Conservation (phyloP, 2,329 filamentous ascomycete species). For the Fusarium sp. region DNA sequence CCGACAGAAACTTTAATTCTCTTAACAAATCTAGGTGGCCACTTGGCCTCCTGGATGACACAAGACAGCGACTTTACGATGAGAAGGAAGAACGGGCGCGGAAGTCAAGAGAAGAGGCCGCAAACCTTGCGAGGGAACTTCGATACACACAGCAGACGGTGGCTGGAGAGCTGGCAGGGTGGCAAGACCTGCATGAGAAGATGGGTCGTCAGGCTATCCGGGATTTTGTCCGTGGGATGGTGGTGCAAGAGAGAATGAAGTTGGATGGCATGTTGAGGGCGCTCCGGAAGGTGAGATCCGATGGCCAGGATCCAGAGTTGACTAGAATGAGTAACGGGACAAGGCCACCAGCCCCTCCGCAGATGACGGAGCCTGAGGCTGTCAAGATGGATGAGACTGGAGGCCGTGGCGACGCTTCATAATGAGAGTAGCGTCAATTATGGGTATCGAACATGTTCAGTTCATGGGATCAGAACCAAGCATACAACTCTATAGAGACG, state of each 20-base stretch:
- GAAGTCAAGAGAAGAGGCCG: constrained; percentile 76
- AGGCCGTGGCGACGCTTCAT: constrained; percentile 34
- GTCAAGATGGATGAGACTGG: constrained; percentile 27
- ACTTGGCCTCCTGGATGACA: constrained; percentile 85
- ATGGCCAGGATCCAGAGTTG: constrained; percentile 20
- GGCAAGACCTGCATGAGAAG: constrained; percentile 89
- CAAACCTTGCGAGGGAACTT: constrained; percentile 82
- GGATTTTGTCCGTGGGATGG: constrained; percentile 80
- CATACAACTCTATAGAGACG: constrained; percentile 43
- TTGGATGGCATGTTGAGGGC: constrained; percentile 85
- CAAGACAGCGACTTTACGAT: constrained; percentile 81
- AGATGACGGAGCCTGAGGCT: constrained; percentile 36
- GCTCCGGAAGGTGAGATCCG: constrained; percentile 68
- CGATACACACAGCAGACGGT: constrained; percentile 94
- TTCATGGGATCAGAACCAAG: constrained; percentile 18
- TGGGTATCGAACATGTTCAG: constrained; percentile 29
- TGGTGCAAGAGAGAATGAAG: constrained; percentile 82
- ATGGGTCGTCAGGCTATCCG: constrained; percentile 80
- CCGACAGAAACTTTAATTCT: constrained; percentile 82
- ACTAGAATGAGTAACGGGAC: constrained; percentile 29
- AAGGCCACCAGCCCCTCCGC: constrained; percentile 20
- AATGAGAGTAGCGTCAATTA: constrained; percentile 20
- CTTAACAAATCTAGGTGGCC: constrained; percentile 84
- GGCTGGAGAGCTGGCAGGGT: constrained; percentile 89
- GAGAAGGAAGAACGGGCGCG: constrained; percentile 86